phyloP scores from a whole-genome alignment of 2,329 filamentous ascomycete genomes.

The Penicillium sp. region DNA sequence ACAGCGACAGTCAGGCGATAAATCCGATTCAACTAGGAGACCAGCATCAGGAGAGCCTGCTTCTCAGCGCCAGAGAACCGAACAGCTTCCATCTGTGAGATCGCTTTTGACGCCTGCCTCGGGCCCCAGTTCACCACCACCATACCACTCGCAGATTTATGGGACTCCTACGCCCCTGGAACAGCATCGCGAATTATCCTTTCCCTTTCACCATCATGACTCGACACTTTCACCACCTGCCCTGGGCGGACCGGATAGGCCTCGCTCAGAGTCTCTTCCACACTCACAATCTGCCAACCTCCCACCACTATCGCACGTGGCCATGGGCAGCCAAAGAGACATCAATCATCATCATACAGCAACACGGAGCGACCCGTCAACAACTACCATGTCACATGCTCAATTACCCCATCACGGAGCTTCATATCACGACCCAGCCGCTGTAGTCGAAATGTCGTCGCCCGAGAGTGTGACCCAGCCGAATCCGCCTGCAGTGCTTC shows the following conservation, averaged over 20 bases:
- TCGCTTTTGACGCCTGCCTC: conserved; percentile 43
- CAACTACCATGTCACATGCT: conserved; percentile 25
- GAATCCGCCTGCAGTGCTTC: conserved; percentile 27
- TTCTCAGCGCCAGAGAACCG: conserved; percentile 25
- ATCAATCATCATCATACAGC: conserved; percentile 25
- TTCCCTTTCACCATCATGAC: conserved; percentile 30
- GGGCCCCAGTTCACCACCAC: conserved; percentile 34
- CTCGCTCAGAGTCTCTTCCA: conserved; percentile 25
- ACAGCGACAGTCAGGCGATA: conserved; percentile 32
- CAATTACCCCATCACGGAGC: conserved; percentile 24
- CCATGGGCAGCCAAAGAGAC: conserved; percentile 28
- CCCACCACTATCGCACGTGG: conserved; percentile 39
- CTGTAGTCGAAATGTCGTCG: conserved; percentile 20
- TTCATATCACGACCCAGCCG: conserved; percentile 21
- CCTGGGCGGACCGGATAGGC: conserved; percentile 22
- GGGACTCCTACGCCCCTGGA: conserved; percentile 21
- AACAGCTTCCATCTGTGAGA: conserved; percentile 46
- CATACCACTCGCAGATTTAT: conserved; percentile 31
- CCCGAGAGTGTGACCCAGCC: conserved; percentile 20
- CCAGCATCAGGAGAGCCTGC: conserved; percentile 16
- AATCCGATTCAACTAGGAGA: conserved; percentile 26
- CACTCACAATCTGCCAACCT: conserved; percentile 29
- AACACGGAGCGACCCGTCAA: conserved; percentile 26
- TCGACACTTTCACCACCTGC: conserved; percentile 18
- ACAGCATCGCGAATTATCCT: conserved; percentile 25